Conservation (phyloP, 2,329 filamentous ascomycete genomes). For the Fusarium tanahbumbuense region DNA sequence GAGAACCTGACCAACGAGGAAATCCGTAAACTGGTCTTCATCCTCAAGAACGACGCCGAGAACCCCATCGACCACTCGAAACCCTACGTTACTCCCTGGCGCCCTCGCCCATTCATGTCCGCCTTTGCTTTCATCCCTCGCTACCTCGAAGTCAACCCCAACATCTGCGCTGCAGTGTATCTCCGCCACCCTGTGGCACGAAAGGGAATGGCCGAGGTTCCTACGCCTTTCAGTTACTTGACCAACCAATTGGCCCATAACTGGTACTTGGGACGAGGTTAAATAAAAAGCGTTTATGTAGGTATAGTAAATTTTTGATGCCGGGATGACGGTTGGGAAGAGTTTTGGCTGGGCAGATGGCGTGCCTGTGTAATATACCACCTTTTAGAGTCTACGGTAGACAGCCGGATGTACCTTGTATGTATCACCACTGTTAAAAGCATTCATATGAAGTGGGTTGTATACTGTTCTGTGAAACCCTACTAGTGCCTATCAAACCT, state of each 20-base stretch:
- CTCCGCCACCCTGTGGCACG: constrained; percentile 92
- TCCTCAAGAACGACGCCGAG: constrained; percentile 73
- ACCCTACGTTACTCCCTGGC: constrained; percentile 93
- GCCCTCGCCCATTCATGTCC: constrained; percentile 85
- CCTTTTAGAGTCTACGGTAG: constrained; percentile 48
- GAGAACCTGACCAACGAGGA: constrained; percentile 60
- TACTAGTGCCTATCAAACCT: not conserved
- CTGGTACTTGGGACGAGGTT: constrained; percentile 91
- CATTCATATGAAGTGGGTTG: constrained; percentile 18
- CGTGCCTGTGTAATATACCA: constrained; percentile 49
- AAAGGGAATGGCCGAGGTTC: constrained; percentile 82
- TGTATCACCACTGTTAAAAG: constrained; percentile 48
- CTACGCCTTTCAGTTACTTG: constrained; percentile 79
- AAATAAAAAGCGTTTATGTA: constrained; percentile 44
- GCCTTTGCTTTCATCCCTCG: constrained; percentile 95
- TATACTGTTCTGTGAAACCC: not conserved
- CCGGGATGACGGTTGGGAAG: constrained; percentile 25
- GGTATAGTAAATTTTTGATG: constrained; percentile 8
- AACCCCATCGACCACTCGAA: constrained; percentile 82
- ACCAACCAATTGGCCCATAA: constrained; percentile 87
- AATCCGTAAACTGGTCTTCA: constrained; percentile 62
- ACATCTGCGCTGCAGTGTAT: constrained; percentile 95
- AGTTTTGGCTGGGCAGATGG: constrained; percentile 39
- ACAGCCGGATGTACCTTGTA: constrained; percentile 46
- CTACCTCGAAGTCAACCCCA: constrained; percentile 98